Evolutionary conservation across 164 flowering plant species (phyloP).

Genomic region (Magnolia kwangsiensis): DNA sequence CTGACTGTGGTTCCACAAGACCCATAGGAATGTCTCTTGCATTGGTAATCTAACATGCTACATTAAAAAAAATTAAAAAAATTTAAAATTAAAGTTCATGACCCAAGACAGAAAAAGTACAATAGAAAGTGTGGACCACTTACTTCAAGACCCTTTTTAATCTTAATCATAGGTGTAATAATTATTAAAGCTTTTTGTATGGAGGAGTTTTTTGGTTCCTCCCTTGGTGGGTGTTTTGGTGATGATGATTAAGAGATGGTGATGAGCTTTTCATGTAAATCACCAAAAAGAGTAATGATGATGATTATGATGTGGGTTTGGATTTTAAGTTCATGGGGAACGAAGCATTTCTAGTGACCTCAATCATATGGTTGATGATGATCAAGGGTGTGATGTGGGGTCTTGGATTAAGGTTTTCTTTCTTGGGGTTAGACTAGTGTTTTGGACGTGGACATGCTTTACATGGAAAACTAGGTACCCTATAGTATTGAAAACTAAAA

Average conservation of each 20-base stretch:
- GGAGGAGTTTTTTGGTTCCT: slow-evolving; percentile 13
- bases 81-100: slow-evolving; percentile 16
- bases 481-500: too few species aligned
- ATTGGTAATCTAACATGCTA: slow-evolving; percentile 30
- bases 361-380: too few species aligned
- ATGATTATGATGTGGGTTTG: slow-evolving; percentile 16
- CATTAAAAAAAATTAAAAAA: slow-evolving; percentile 15
- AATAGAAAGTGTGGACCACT: slow-evolving; percentile 27
- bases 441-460: neutral
- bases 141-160: slow-evolving; percentile 32
- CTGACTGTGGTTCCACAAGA: slow-evolving; percentile 38
- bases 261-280: slow-evolving; percentile 5
- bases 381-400: too few species aligned
- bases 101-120: slow-evolving; percentile 11
- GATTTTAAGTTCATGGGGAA: neutral
- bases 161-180: slow-evolving; percentile 63
- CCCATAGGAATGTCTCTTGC: slow-evolving; percentile 68
- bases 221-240: slow-evolving; percentile 18
- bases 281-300: slow-evolving; percentile 19
- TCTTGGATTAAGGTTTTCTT: neutral
- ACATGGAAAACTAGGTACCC: neutral
- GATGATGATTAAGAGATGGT: slow-evolving; percentile 14
- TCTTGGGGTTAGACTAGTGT: neutral
- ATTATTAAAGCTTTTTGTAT: slow-evolving; percentile 38
- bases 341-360: neutral